Percentiles rank a stretch among this genome's conserved stretches.
Conservation (phyloP, 2,329 filamentous ascomycete genomes). For the Ophiostoma triangulosporum region DNA sequence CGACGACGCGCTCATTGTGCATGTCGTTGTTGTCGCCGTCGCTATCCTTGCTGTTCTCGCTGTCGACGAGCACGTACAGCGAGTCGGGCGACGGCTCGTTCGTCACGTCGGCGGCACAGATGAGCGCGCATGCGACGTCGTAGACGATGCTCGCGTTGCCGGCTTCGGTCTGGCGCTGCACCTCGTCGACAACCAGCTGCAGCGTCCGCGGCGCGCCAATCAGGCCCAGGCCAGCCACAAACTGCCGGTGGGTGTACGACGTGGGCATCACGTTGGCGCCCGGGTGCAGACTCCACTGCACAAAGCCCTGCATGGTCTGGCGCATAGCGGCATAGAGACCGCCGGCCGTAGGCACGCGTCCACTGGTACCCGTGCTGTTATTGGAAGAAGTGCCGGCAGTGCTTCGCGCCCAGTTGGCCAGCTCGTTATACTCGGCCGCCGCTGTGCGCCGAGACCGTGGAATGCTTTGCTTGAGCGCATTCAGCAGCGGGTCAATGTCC, state of each 20-base stretch:
- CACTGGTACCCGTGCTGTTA: conserved; percentile 22
- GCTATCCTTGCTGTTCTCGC: neutral
- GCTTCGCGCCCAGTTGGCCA: conserved; percentile 48
- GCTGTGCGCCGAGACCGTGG: conserved; percentile 47
- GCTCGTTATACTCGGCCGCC: conserved; percentile 49
- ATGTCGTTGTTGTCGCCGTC: neutral
- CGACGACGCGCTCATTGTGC: neutral
- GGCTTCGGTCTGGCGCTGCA: conserved; percentile 45
- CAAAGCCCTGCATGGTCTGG: conserved; percentile 46
- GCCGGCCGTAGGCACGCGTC: conserved; percentile 26
- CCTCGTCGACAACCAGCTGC: conserved; percentile 50
- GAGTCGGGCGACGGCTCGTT: conserved; percentile 25
- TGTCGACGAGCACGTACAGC: conserved; percentile 8
- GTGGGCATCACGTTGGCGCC: conserved; percentile 41
- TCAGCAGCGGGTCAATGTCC: conserved; percentile 55
- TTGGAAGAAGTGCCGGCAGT: neutral
- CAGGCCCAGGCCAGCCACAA: conserved; percentile 46
- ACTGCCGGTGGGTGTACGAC: conserved; percentile 58
- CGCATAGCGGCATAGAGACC: conserved; percentile 46
- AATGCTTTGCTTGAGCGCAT: conserved; percentile 48
- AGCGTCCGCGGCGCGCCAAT: conserved; percentile 50
- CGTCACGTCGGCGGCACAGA: conserved; percentile 51
- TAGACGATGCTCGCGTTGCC: conserved; percentile 49
- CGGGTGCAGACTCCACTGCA: conserved; percentile 52
- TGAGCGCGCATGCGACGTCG: conserved; percentile 54